phyloP scores from a whole-genome alignment of 257 asterid genomes.

The Marsdenia floribunda region DNA sequence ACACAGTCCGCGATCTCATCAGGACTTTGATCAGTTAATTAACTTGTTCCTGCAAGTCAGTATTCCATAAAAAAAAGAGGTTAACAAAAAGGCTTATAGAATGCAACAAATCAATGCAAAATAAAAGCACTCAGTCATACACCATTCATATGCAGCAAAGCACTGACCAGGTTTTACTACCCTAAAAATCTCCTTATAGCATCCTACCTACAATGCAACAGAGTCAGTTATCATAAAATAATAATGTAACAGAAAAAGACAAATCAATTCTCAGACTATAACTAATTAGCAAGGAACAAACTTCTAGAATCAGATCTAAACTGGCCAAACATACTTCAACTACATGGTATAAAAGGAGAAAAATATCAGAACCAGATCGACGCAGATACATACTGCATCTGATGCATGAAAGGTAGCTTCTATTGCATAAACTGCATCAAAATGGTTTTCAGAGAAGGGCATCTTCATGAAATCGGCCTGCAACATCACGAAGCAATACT shows the following conservation, averaged over 20 bases:
- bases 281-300: neutral
- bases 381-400: constrained; percentile 58
- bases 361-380: neutral
- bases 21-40: constrained; percentile 82
- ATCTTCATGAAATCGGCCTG: constrained; percentile 99
- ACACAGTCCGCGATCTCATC: constrained; percentile 85
- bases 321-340: neutral
- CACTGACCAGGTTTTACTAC: constrained; percentile 95
- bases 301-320: neutral
- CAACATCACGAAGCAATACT: constrained; percentile 16
- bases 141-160: constrained; percentile 99
- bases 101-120: too few relatives aligned
- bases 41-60: constrained; percentile 66
- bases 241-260: neutral
- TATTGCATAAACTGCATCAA: constrained; percentile 93
- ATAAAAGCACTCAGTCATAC: constrained; percentile 93
- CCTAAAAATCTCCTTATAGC: constrained; percentile 87
- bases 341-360: neutral
- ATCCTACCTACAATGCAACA: constrained; percentile 55
- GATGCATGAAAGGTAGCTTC: constrained; percentile 99
- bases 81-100: neutral
- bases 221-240: neutral
- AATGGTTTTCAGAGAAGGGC: constrained; percentile 82
- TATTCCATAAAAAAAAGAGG: neutral
- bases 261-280: neutral